These are phyloP conservation scores for Mucor piriformis DNA, from an alignment of 371 early-diverging fungal genomes.

Conservation along the genomic window DNA sequence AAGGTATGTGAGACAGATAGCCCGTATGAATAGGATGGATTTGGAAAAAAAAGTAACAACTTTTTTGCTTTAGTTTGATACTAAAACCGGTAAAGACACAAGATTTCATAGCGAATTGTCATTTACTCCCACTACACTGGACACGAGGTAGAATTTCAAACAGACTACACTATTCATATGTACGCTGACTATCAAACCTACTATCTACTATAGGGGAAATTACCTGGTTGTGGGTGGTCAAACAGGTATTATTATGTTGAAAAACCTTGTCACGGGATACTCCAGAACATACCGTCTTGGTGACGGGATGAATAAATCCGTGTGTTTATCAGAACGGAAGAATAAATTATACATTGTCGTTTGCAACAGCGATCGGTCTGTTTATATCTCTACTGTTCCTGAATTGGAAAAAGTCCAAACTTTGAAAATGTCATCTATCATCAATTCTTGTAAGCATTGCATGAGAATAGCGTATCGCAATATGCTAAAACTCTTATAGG, in stretches of 20 bases:
- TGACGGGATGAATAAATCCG: slow-evolving; percentile 67
- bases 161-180: too few relatives aligned
- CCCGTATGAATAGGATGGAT: neutral
- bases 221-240: slow-evolving; percentile 86
- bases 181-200: too few relatives aligned
- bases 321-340: slow-evolving; percentile 56
- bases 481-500: too few relatives aligned
- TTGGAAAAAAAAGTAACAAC: neutral
- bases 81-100: neutral
- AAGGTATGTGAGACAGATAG: neutral
- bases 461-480: too few relatives aligned
- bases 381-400: slow-evolving; percentile 79
- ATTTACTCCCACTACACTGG: slow-evolving; percentile 76
- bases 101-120: slow-evolving; percentile 51
- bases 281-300: slow-evolving; percentile 67
- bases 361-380: slow-evolving; percentile 91
- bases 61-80: slow-evolving; percentile 3
- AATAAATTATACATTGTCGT: slow-evolving; percentile 51
- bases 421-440: slow-evolving; percentile 75
- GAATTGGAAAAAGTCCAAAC: slow-evolving; percentile 62
- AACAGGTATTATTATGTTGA: slow-evolving; percentile 75
- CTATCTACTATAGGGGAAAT: neutral
- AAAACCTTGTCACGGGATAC: slow-evolving; percentile 65
- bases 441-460: slow-evolving; percentile 66
- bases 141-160: slow-evolving; percentile 45